phyloP scores from a whole-genome alignment of 176 grass and related monocot species.

The Neostapfia colusana region DNA sequence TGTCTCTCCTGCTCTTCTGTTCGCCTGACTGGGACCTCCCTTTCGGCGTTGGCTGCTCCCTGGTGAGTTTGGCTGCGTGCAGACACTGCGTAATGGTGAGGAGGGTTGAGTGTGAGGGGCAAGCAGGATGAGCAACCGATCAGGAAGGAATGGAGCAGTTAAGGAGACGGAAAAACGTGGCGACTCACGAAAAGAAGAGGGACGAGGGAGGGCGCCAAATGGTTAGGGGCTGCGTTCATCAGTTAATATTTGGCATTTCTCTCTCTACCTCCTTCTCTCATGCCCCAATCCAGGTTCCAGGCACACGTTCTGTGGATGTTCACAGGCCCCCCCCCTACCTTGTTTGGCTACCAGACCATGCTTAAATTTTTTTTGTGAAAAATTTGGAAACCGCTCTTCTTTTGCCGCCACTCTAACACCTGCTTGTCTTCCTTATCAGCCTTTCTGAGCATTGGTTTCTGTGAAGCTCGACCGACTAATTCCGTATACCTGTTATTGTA shows the following conservation, averaged over 20 bases:
- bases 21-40: neutral
- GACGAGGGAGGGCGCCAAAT: conserved; percentile 39
- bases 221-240: neutral
- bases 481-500: neutral
- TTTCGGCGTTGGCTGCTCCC: neutral
- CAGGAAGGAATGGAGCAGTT: conserved; percentile 47
- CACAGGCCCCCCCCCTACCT: neutral
- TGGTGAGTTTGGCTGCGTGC: conserved; percentile 4
- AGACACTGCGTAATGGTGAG: conserved; percentile 23
- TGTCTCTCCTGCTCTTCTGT: neutral
- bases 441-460: neutral
- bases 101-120: neutral
- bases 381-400: neutral
- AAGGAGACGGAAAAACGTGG: conserved; percentile 57
- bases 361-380: neutral
- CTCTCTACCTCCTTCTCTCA: neutral
- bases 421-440: neutral
- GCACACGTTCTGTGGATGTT: neutral
- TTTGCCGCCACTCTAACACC: neutral
- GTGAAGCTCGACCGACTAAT: neutral
- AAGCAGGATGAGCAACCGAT: neutral
- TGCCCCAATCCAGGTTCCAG: neutral
- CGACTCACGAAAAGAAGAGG: conserved; percentile 47
- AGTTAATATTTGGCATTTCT: neutral
- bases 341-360: conserved; percentile 1